A percentile compares a stretch with the other conserved stretches of the same genome.
phyloP scores from a whole-genome alignment of 2,329 filamentous ascomycete species.

The Neopestalotiopsis clavispora region DNA sequence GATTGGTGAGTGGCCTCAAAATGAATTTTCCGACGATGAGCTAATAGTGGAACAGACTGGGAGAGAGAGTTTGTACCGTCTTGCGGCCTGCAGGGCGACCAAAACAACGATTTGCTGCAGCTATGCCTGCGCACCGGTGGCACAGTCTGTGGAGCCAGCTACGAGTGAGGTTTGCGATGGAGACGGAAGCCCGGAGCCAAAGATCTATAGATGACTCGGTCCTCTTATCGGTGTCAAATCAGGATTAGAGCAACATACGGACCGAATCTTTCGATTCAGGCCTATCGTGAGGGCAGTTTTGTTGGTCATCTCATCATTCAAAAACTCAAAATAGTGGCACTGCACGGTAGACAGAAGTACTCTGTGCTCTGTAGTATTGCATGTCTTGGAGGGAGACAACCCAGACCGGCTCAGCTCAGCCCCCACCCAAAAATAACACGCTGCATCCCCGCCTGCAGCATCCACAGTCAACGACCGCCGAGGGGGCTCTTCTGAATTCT shows the following conservation, averaged over 20 bases:
- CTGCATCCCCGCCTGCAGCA: not conserved
- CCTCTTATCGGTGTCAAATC: not conserved
- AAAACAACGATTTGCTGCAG: not conserved
- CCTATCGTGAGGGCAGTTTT: no score
- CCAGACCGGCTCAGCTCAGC: not conserved
- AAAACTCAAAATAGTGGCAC: no score
- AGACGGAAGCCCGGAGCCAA: not conserved
- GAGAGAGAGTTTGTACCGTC: no score
- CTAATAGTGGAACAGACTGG: no score
- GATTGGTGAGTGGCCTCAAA: no score
- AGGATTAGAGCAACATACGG: not conserved
- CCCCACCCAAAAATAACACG: not conserved
- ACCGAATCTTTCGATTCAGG: no score
- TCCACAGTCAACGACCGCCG: not conserved
- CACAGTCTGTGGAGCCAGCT: not conserved
- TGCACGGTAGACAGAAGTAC: no score
- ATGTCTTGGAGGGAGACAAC: not conserved
- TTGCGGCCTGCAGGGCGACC: no score
- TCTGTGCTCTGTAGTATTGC: not conserved
- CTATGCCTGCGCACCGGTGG: not conserved
- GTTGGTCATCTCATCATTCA: no score
- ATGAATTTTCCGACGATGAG: no score
- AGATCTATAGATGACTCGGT: not conserved
- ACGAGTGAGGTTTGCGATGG: not conserved
- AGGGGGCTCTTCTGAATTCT: not conserved